Base-by-base conservation (phyloP, 2,329 filamentous ascomycete genomes). In the Alternaria arbusti region DNA sequence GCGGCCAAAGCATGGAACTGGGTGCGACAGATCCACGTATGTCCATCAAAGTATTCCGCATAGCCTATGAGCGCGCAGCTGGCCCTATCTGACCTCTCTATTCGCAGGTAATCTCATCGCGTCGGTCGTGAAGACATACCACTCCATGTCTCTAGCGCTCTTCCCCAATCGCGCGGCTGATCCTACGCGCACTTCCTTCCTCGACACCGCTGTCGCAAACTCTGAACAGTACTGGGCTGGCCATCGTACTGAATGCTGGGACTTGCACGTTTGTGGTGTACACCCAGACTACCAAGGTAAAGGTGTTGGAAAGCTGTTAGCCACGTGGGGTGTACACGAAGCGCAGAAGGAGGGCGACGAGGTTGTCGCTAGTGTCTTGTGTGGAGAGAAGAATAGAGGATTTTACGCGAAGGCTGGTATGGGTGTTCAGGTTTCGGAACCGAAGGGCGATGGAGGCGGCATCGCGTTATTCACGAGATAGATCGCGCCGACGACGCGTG, bases 301-400 rank as follows among this genome's bases (percentile, higher is more conserved):
- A 32, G 81, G 81, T 4, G 71, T 78, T 2, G 81, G 80, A 2
- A 73, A 71, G 32, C 68, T 80, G 36, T 69, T 83, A 26, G 72
- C 82, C 28, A 67, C 74, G 22, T 83, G 79, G 77, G 80, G 82
- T 7, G 76, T 75, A 2, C 60, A 74, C 8, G 70, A 79, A n/a
- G 79, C 65, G 1, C 69, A 77, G 32, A 66, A 69, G 40, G 70
- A 80, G 45, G 75, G 68, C 8, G 62, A 76, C 9, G 71, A 56
- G 11, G 60, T 65, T 3, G 67, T 69, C 20, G 69, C 71, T 3
- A 75, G 74, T 45, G 74, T 76, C 5, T 46, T 77, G 2, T 75
- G 71, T n/a, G 74, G 74, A 2, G 72, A 74, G 56, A 74, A 74
- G 64, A 77, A 76, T 30, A 62, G 74, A 5, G 70, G 69, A 1